Evolutionary conservation across 2,329 filamentous ascomycete species (phyloP).

Genomic region (Paecilomyces sp.): DNA sequence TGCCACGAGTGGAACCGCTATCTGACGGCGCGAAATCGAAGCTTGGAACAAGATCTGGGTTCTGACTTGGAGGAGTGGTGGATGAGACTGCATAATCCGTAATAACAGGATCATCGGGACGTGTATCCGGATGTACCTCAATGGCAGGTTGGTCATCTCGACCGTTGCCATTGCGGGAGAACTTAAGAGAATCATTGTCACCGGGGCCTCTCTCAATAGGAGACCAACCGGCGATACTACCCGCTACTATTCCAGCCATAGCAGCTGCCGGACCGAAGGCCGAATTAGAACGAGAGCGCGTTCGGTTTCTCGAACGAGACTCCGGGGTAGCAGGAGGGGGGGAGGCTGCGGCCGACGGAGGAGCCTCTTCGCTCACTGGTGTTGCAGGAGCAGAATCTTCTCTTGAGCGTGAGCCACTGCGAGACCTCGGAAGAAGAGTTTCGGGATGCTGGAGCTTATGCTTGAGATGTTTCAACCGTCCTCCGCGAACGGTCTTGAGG

Average conservation of each 20-base stretch:
- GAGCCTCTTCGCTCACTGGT: slow-evolving; percentile 44
- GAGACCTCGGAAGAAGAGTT: slow-evolving; percentile 36
- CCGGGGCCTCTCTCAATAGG: slow-evolving; percentile 45
- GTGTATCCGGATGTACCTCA: slow-evolving; percentile 41
- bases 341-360: slow-evolving; percentile 11
- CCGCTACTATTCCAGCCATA: slow-evolving; percentile 61
- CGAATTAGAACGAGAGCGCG: slow-evolving; percentile 53
- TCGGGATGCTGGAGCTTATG: slow-evolving; percentile 56
- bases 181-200: slow-evolving; percentile 30
- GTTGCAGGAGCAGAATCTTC: slow-evolving; percentile 47
- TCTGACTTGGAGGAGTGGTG: slow-evolving; percentile 39
- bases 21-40: slow-evolving; percentile 35
- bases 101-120: slow-evolving; percentile 39
- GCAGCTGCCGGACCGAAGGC: slow-evolving; percentile 54
- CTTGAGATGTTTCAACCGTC: slow-evolving; percentile 52
- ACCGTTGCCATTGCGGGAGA: slow-evolving; percentile 27
- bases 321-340: slow-evolving; percentile 48
- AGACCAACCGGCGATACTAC: slow-evolving; percentile 59
- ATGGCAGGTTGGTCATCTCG: slow-evolving; percentile 36
- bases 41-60: slow-evolving; percentile 37
- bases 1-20: slow-evolving; percentile 25
- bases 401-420: slow-evolving; percentile 33
- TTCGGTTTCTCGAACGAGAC: slow-evolving; percentile 40
- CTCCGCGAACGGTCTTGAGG: slow-evolving; percentile 57
- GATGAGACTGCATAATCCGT: slow-evolving; percentile 22